phyloP scores from a whole-genome alignment of 495 filamentous ascomycete genomes.

The Aspergillus bridgeri region DNA sequence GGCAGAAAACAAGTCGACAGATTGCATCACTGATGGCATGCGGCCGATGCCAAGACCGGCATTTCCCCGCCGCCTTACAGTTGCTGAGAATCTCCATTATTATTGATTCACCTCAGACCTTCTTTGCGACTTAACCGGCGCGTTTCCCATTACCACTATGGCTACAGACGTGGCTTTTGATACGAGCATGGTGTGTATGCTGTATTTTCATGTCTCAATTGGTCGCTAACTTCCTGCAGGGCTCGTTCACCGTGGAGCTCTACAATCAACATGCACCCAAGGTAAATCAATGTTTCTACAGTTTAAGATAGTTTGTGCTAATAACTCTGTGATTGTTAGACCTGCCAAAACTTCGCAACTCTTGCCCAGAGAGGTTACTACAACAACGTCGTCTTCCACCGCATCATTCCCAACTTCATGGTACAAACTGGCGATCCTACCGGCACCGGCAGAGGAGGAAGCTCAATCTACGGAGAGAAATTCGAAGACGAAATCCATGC shows the following conservation, averaged over 20 bases:
- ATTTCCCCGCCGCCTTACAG: constrained; percentile 11
- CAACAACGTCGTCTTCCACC: constrained; percentile 81
- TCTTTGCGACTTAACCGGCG: not conserved
- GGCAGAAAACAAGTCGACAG: constrained; percentile 1
- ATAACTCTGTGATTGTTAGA: constrained; percentile 40
- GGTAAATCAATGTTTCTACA: constrained; percentile 27
- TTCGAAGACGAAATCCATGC: constrained; percentile 88
- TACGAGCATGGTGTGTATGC: constrained; percentile 66
- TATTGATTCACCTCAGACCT: constrained; percentile 2
- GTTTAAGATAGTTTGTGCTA: constrained; percentile 6
- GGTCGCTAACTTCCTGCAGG: constrained; percentile 46
- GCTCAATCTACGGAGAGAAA: constrained; percentile 87
- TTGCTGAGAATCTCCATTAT: not conserved
- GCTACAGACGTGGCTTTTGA: constrained; percentile 72
- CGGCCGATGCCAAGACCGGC: constrained; percentile 23
- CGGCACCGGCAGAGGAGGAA: constrained; percentile 88
- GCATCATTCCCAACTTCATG: constrained; percentile 96
- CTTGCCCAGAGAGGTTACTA: constrained; percentile 83
- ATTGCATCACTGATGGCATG: constrained; percentile 7
- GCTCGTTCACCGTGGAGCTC: constrained; percentile 81
- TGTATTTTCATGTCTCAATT: not conserved
- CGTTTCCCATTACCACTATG: constrained; percentile 44
- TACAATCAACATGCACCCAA: constrained; percentile 79
- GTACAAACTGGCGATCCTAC: constrained; percentile 95
- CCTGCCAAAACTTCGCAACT: constrained; percentile 84